These are phyloP conservation scores for Zoysia japonica DNA, from an alignment of 176 grass and related monocot genomes.

Conservation along the genomic window DNA sequence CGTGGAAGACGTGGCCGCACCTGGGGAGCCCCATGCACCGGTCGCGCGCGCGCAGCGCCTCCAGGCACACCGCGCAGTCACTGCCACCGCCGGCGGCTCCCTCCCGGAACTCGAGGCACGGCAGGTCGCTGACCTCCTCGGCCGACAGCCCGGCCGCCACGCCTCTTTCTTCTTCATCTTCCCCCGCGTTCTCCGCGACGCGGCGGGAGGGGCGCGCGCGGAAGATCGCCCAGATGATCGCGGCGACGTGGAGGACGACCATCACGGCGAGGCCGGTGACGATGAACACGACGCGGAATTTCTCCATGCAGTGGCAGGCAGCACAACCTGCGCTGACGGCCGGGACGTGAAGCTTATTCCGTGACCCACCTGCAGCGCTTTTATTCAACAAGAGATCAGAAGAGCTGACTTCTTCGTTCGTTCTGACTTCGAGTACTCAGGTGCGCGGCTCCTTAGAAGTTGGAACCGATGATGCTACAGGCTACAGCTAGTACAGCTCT, in stretches of 20 bases:
- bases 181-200: neutral
- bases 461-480: too few species aligned
- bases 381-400: too few species aligned
- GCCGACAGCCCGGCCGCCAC: neutral
- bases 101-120: neutral
- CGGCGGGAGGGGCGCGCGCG: neutral
- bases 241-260: neutral
- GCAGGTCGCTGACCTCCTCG: neutral
- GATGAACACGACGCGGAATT: neutral
- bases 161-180: neutral
- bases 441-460: too few species aligned
- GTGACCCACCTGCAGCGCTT: too few species aligned
- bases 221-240: neutral
- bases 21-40: slow-evolving; percentile 43
- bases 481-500: too few species aligned
- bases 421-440: too few species aligned
- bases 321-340: too few species aligned
- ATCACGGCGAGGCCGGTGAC: neutral
- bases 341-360: too few species aligned
- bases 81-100: neutral
- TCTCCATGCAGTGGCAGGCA: neutral
- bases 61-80: slow-evolving; percentile 54
- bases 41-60: slow-evolving; percentile 34
- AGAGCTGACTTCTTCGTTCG: too few species aligned
- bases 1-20: slow-evolving; percentile 64